Base-by-base conservation (phyloP, 2,329 filamentous ascomycete species). In the Rhynchosporium secalis region DNA sequence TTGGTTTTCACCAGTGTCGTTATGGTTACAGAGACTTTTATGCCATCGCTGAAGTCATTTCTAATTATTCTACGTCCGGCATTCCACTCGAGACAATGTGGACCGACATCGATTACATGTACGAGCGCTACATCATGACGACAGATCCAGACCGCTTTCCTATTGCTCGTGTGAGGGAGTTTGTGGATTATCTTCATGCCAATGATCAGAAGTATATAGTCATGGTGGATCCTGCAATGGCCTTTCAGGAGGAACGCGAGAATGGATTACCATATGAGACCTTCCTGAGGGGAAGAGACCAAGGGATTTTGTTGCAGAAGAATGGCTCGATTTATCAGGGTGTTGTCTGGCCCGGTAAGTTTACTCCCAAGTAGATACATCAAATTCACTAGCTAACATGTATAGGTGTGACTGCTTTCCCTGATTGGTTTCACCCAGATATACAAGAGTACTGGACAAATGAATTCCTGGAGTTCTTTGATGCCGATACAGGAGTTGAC, bases 211-310 rank as follows among this genome's bases (percentile, higher is more conserved):
- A 89, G 54, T 91, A 90, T 66, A 82, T 91, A 36, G 77, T 93
- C 51, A 95, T 95, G 85, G 88, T 94, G 0, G 91, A 95, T 68
- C 88, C 88, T 2, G 85, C 85, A 1, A 78, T 81, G 20, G 79
- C 82, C 40, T 81, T 81, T 62, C 76, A 70, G 62, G 85, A 2
- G 75, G 78, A 3, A 76, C 80, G 7, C 71, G 48, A 52, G 48
- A n/a, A 38, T 38, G 48, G 31, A 3, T 26, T 38, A 31, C 48
- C 48, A 31, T 52, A 79, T 33, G 80, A 75, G n/a, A 62, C 81
- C 61, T 84, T 82, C 69, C 72, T 84, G 15, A 75, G 78, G 48
- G 48, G 3, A 3, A 52, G 31, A 15, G 48, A 52, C 20, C 31
- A 26, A n/a, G 48, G 48, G 1, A 6, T 52, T 2, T n/a, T 52